Evolutionary conservation across 371 early-diverging fungal species (phyloP).

Genomic region (Entomophthora muscae): DNA sequence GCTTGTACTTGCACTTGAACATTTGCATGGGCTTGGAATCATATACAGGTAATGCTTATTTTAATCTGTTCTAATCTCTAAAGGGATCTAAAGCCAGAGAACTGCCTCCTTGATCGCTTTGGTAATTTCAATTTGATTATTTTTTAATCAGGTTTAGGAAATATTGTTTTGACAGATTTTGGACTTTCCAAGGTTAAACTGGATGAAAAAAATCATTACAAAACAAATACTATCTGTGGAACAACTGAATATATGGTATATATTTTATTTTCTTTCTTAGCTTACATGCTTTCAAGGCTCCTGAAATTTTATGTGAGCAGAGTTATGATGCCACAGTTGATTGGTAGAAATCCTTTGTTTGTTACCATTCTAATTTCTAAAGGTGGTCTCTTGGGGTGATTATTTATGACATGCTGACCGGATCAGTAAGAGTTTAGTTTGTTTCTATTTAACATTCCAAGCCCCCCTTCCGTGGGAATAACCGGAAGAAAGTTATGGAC

Average conservation of each 20-base stretch:
- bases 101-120: conserved; percentile 54
- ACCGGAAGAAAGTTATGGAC: conserved; percentile 58
- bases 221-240: conserved; percentile 82
- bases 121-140: conserved; percentile 21
- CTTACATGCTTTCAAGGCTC: too few species aligned
- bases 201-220: conserved; percentile 32
- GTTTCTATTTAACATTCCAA: not conserved
- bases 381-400: conserved; percentile 84
- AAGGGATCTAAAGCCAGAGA: conserved; percentile 77
- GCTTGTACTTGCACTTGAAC: conserved; percentile 68
- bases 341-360: too few species aligned
- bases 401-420: conserved; percentile 76
- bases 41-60: conserved; percentile 45
- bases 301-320: conserved; percentile 60
- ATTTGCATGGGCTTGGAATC: conserved; percentile 71
- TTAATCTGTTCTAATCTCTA: not conserved
- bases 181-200: conserved; percentile 70
- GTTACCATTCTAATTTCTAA: too few species aligned
- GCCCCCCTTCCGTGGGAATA: conserved; percentile 61
- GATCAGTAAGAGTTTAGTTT: conserved; percentile 12
- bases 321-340: conserved; percentile 77
- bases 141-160: not conserved
- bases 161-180: conserved; percentile 83
- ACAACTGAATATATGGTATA: conserved; percentile 73
- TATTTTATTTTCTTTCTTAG: too few species aligned